Base-by-base conservation (phyloP, 257 asterid species). In the Solanum dulcamara region DNA sequence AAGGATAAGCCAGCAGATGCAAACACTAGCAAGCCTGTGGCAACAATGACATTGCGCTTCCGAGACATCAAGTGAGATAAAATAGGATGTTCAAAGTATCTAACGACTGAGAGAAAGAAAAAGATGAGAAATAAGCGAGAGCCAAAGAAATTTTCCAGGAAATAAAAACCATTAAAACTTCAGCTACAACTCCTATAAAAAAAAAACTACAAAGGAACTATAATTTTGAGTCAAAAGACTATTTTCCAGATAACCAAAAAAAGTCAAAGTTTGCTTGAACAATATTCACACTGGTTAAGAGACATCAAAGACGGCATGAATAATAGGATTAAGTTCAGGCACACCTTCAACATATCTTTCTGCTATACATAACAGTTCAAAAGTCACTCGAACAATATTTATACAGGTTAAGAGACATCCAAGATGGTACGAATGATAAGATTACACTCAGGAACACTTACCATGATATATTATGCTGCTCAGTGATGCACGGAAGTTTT, bases 1-100 rank as follows among this genome's bases (percentile, higher is more conserved):
- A 95, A 96, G 50, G 99, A 92, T 86, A 97, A 88, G 68, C 98
- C 98, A 18, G 92, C 98, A 81, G 96, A 88, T 15, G 94, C 99
- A 88, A 97, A 97, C 83, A 92, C 96, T 77, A 91, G 46, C 87
- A 97, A 90, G 90, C 97, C 98, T 40, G 92, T 84, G 35, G 97
- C 99, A 71, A 97, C 97, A 83, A 96, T 60, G 82, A 81, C 86
- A 88, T 96, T 95, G 88, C 96, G 95, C 77, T 88, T 90, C 28
- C 91, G 92, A 86, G 99, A 89, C 98, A 96, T 94, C 90, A 86
- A 85, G 92, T 75, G 80, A 72, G 80, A 26, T 55, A 33, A 80
- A 64, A 74, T 59, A 38, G 81, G 85, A 81, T 80, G 88, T 79
- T 66, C 17, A 55, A 55, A 42, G 37, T 67, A 85, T 83, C 96